Base-by-base conservation (phyloP, 257 asterid genomes). In the Solanum lignicaule region DNA sequence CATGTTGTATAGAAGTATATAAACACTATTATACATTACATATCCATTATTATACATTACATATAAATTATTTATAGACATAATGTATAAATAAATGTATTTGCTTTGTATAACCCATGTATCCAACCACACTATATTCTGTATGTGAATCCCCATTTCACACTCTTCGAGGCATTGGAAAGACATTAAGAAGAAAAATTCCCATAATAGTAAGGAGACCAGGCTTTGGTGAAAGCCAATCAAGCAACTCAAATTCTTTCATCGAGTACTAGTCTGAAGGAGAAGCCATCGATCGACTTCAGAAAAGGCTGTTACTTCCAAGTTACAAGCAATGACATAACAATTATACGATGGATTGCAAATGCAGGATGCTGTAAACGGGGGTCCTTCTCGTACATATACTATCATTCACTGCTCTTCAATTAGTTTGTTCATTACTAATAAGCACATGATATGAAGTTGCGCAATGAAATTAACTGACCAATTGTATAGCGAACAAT, bases 401-500 rank as follows among this genome's bases (percentile, higher is more conserved):
- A 43, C 65, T 75, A 43, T 72, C 85, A 86, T 78, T 82, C 71
- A 55, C 81, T 18, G 25, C 11, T 72, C 84, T 88, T 84, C 89
- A 90, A 78, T 87, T 89, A 86, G 82, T 87, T 87, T 88, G 87
- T 86, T 90, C 66, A 62, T 76, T 88, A 87, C 74, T 83, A 88
- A 88, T 60, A 36, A 75, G 87, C 90, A 89, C 88, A 78, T 87
- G 94, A 84, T 41, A 36, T 85, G 18, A 60, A 86, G 81, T 88
- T 86, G 91, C 88, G 88, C 93, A 35, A 89, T 87, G 89, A 91
- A 91, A 91, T 90, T 91, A 91, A 94, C 95, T 88, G 90, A 92
- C 92, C 79, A 86, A 88, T 78, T 93, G 95, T 93, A 92, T 93
- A 94, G 98, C 88, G 88, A 89, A 93, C 91, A 92, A 88, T 88